phyloP scores from a whole-genome alignment of 2,329 filamentous ascomycete species.

The Arthrobotrys iridis region DNA sequence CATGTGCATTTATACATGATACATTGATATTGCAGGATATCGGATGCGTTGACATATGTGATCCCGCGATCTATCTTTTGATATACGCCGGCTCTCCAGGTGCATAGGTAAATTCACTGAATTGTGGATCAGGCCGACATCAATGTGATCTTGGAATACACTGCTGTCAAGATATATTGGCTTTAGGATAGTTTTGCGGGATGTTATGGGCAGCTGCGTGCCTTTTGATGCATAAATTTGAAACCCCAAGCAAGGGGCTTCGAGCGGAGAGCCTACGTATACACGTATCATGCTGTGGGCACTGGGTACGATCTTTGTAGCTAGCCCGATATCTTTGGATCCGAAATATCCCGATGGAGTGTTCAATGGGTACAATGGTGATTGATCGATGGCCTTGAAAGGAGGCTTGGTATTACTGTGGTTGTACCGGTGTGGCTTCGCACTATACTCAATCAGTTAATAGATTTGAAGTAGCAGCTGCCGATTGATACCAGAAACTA shows the following conservation, averaged over 20 bases:
- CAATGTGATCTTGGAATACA: background rate
- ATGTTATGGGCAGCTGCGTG: background rate
- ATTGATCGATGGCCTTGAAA: no score
- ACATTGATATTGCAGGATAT: background rate
- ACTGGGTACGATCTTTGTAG: background rate
- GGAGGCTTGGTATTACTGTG: no score
- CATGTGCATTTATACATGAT: slow-evolving; percentile 1
- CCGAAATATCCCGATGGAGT: no score
- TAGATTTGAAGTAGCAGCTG: no score
- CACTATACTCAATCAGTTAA: no score
- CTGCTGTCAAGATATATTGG: no score
- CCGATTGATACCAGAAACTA: no score
- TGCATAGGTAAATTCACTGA: background rate
- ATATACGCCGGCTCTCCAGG: background rate
- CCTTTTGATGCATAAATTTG: background rate
- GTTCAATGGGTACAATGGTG: no score
- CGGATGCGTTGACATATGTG: background rate
- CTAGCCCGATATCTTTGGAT: background rate
- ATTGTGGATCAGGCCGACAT: slow-evolving; percentile 1
- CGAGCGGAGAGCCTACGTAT: background rate
- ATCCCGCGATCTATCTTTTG: background rate
- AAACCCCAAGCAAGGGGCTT: background rate
- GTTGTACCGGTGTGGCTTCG: no score
- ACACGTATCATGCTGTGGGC: background rate
- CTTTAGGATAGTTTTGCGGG: background rate